Evolutionary conservation across 768 basidiomycete species (phyloP).

Genomic region (Hygrocybe coccinea): DNA sequence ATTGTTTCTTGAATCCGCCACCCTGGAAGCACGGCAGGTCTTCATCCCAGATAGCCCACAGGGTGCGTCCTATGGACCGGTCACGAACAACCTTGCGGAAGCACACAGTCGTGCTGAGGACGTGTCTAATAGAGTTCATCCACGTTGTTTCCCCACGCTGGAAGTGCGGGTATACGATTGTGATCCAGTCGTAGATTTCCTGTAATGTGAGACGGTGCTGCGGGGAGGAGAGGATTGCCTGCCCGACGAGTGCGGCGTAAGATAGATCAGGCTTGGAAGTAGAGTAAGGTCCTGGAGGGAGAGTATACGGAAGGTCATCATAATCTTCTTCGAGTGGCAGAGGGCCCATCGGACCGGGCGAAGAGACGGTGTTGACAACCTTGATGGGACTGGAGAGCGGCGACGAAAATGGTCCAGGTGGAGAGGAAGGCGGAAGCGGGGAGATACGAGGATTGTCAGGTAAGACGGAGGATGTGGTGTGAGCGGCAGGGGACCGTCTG

Average conservation of each 20-base stretch:
- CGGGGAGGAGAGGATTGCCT: slow-evolving; percentile 82
- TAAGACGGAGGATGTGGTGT: slow-evolving; percentile 24
- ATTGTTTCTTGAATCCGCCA: slow-evolving; percentile 72
- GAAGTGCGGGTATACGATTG: slow-evolving; percentile 88
- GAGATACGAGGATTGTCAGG: slow-evolving; percentile 49
- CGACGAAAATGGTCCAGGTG: slow-evolving; percentile 46
- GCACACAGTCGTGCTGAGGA: slow-evolving; percentile 84
- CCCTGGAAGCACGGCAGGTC: slow-evolving; percentile 79
- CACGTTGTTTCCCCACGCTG: slow-evolving; percentile 90
- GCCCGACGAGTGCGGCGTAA: slow-evolving; percentile 94
- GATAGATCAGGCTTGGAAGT: slow-evolving; percentile 77
- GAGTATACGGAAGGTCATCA: slow-evolving; percentile 61
- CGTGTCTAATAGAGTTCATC: slow-evolving; percentile 99
- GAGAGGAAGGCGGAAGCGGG: slow-evolving; percentile 58
- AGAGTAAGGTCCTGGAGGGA: slow-evolving; percentile 84
- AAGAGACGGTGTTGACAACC: slow-evolving; percentile 74
- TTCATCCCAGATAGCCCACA: slow-evolving; percentile 84
- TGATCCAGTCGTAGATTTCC: slow-evolving; percentile 96
- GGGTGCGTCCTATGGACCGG: slow-evolving; percentile 71
- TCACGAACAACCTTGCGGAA: slow-evolving; percentile 84
- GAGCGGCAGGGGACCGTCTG: background rate
- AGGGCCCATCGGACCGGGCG: slow-evolving; percentile 71
- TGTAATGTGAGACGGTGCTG: slow-evolving; percentile 84
- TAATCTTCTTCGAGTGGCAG: slow-evolving; percentile 61
- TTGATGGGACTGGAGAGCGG: slow-evolving; percentile 61